Evolutionary conservation across 2,329 filamentous ascomycete genomes (phyloP), one percentile per base, ranked within the genome.

Genomic region (Neopestalotiopsis sp.): DNA sequence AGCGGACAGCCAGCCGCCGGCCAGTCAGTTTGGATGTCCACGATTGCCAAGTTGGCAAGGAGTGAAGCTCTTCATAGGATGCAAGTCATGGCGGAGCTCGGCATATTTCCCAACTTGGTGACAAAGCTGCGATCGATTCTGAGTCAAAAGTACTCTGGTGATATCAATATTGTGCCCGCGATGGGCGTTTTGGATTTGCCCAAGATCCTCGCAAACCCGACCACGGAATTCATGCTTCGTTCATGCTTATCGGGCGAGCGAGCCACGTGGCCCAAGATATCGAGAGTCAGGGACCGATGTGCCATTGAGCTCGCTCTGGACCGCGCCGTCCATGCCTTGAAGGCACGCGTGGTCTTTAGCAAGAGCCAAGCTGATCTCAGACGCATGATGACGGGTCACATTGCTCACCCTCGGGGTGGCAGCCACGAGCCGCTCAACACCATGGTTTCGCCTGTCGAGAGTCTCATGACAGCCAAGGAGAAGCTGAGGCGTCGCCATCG

Each of bases 131-230:
- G 90, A 57, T 95, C 93, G 1, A 90, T 98, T 17, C 85, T 98
- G 64, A 95, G 91, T 72, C 95, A 98, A 76, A 94, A 92, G 72
- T 98, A 98, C 76, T 95, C 93, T 2, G 95, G 95, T 6, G 95
- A 98, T 79, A 97, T 98, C 77, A 98, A 94, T 59, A 97, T 98
- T 67, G 85, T 97, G 40, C 95, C 95, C 0, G 90, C 94, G 67
- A 91, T 97, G 69, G 88, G 88, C 4, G 89, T 92, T 66, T 86
- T 90, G 7, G 91, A 97, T 71, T 88, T 97, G 28, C 91, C 92
- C 0, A 87, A 88, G 9, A 90, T 98, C 32, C 84, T 98, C 59
- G 91, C 88, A 71, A 98, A 98, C 69, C 95, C 95, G 1, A 94
- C 92, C 0, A 83, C 90, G 0, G 93, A 95, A 4, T 98, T 97